Base-by-base conservation (phyloP, 2,329 filamentous ascomycete genomes). In the Elsinoe ampelina region DNA sequence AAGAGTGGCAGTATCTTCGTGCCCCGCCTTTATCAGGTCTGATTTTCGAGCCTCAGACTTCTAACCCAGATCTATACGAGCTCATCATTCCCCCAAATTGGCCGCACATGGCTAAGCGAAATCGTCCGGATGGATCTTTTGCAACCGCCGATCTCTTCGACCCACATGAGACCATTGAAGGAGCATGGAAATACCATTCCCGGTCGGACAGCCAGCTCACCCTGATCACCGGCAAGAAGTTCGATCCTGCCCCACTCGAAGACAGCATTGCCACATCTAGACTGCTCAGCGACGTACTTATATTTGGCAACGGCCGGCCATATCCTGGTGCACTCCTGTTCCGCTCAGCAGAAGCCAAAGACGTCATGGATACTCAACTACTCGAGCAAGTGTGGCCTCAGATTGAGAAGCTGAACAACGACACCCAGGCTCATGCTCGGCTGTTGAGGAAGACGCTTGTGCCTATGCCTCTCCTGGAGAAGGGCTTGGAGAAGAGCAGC, bases 181-280 rank as follows among this genome's bases (percentile, higher is more conserved):
- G 78, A 55, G 80, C 81, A 0, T 87, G 83, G 82, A 75, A 76
- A 34, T 85, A 85, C 62, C 75, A 83, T 55, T 81, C 79, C 1
- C 72, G 84, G 38, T 76, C 77, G 0, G 84, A 87, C 61, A 76
- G 80, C 2, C 82, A 82, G 54, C 74, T 86, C 35, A 80, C 79
- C 0, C 72, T 87, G 3, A 71, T 80, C 8, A 86, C 82, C 5
- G 83, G 84, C 1, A 85, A 86, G 71, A 87, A 86, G 61, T 85
- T 86, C 59, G 82, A 86, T 61, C 83, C 83, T 1, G 77, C 78
- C 1, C 78, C 80, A 0, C 65, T 86, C 2, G 84, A 87, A 65
- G 77, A 75, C 1, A 73, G 72, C 0, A 75, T 86, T 3, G 67
- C 74, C 1, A 71, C 75, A 1, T 65, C 66, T 10, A 61, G 66